Base-by-base conservation (phyloP, 495 filamentous ascomycete genomes). In the Aspergillus saccharolyticus region DNA sequence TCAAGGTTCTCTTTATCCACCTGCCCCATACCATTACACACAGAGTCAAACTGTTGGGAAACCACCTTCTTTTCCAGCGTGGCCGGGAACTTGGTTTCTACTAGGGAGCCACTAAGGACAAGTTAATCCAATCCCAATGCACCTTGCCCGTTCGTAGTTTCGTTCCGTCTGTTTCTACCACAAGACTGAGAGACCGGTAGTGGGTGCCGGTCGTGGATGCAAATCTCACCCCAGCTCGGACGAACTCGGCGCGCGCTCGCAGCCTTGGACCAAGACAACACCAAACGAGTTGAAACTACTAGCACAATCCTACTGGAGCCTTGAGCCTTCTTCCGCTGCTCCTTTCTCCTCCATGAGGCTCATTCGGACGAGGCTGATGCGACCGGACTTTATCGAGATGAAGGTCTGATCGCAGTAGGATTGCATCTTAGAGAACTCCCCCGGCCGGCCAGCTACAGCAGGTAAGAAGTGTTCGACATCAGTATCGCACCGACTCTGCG, bases 371-470 rank as follows among this genome's bases (percentile, higher is more conserved):
- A 39, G 33, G 33, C 33, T 39, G 14, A 39, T 39, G 33, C 33
- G 33, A 39, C 10, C 4, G 33, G 14, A 12, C 21, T 49, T 8
- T 17, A 24, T n/a, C 22, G 15, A 18, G 15, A n/a, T 17, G 22
- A 50, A 28, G 47, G 47, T 50, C 47, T 50, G 47, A 50, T 50
- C 47, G 47, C 47, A 28, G 44, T 12, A 50, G 47, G 47, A 50
- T 30, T 30, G 47, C 47, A 50, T 50, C 47, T 50, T 22, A 50
- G 24, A 28, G 24, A 19, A 24, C 15, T 4, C 25, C 47, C 47
- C 47, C 22, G 28, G 22, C 47, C 22, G 47, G 22, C 22, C 17
- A 50, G 22, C 47, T 50, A 50, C 47, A 50, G 47, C 22, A 39
- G 14, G 33, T 39, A 5, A 39, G 12, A 39, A 39, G 33, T n/a